Base-by-base conservation (phyloP, 768 basidiomycete genomes). In the Macrocybe gigantea region DNA sequence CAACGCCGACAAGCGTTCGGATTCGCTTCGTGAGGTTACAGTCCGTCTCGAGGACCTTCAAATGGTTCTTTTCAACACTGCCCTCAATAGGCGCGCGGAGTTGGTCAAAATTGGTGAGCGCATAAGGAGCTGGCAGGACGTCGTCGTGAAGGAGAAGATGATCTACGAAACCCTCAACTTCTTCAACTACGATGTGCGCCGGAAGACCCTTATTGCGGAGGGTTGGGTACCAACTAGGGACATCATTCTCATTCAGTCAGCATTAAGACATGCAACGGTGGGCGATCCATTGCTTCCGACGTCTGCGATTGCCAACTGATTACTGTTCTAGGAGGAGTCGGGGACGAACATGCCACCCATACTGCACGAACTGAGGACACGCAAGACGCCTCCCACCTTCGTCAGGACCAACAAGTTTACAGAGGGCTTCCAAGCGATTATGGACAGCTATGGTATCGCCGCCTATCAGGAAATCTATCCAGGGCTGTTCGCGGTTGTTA, bases 201-300 rank as follows among this genome's bases (percentile, higher is more conserved):
- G 92, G 54, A 95, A 94, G 75, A 98, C 94, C 1, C 75, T 98
- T 47, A 85, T 97, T 49, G 95, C 95, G 5, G 96, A 98, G 66
- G 96, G 91, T 29, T 99, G 96, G 96, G 89, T 91, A 46, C 94
- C 96, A 12, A 91, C 94, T 2, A 69, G 94, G 55, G 95, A 99
- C 59, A 90, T 98, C 48, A 74, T 81, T 7, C 70, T 64, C 44
- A 95, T 98, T 43, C 95, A 98, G 64, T 52, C 84, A 37, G 93
- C 92, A 5, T 78, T 99, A 48, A 75, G 92, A 38, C 82, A 86
- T 65, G 96, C 96, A 8, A 93, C 93, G 34, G 77, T 77, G 51
- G 35, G 88, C 82, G 35, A 38, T 7, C 7, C 12, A 22, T 38
- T 35, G 3, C 38, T 52, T 32, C 33, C 40, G 7, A 22, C 22